Base-by-base conservation (phyloP, 2,329 filamentous ascomycete genomes). In the Cladosporium velox region DNA sequence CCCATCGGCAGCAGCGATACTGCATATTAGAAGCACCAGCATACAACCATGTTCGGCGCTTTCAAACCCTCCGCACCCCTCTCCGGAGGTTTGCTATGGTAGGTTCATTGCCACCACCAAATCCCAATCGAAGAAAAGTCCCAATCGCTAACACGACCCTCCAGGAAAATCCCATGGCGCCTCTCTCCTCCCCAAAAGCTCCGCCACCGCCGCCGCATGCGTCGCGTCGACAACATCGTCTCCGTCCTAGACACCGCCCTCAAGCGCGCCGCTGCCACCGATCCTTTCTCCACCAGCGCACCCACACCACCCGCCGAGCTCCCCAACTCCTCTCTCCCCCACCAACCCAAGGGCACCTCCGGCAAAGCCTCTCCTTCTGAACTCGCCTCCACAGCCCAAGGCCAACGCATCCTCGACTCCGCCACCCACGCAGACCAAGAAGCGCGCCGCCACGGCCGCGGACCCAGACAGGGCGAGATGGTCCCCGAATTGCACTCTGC, bases 131-230 rank as follows among this genome's bases (percentile, higher is more conserved):
- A 21, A 52, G 11, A 67, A 35, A 68, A 57, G 30, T 24, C n/a
- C 34, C n/a, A 35, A 12, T 10, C 35, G 41, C 61, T 64, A 34
- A 57, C 34, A 21, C 15, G 18, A 26, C 6, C 54, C 26, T 49
- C 44, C 73, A 88, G 91, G 95, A 99, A 99, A 88, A 93, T 91
- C 74, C 95, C 95, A 72, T 99, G 93, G 93, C 90, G 95, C 68
- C 88, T 99, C 76, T 99, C 95, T 67, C 85, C 87, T 72, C 92
- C 92, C 77, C 93, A 97, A 81, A 98, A 98, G 81, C 87, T 88
- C 70, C 90, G 93, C 65, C 93, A 97, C 75, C 88, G 93, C 70
- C 85, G 89, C 78, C 90, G 93, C 57, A 85, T 97, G 69, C 90
- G 91, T 69, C 88, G 90, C 64, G 93, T 99, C 70, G 95, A 99